Base-by-base conservation (phyloP, 1,284 basidiomycete genomes). In the Microbotryum saponariae region DNA sequence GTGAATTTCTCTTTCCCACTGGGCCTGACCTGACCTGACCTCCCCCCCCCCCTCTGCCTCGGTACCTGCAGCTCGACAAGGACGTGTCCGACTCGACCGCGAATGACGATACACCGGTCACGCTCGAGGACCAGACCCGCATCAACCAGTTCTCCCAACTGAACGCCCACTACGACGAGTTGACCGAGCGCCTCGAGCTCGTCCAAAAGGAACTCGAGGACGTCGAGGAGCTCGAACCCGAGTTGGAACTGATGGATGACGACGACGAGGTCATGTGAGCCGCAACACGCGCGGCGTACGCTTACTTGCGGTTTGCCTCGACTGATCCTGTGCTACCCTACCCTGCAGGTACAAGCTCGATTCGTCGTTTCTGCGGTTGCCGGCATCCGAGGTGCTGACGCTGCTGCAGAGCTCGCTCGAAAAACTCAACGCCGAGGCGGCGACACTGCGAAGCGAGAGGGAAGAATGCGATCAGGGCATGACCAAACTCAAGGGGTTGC, bases 111-210 rank as follows among this genome's bases (percentile, higher is more conserved):
- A 46, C 62, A 16, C 57, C 66, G 20, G 70, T 72, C 16, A 63
- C 65, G 20, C 58, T 50, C 16, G 89, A 92, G 81, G 93, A 98
- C 76, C 93, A 97, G 76, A 85, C 91, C 71, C 81, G 82, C 21
- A 98, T 97, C 78, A 97, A 89, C 77, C 81, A 83, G 0, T 97
- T 98, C 75, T 94, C 90, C 0, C 92, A 91, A 73, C 80, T 94
- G 52, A 97, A 97, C 74, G 85, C 84, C 6, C 83, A 89, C 48
- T 75, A 88, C 60, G 81, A 83, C 12, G 81, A 82, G 51, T 80
- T 92, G 47, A 83, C 88, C 68, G 89, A 87, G 61, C 83, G 89
- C 8, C 81, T 96, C 16, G 91, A 96, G 68, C 91, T 96, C 73
- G 80, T 97, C 29, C 78, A 83, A 2, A 88, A 84, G 63, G 91